Evolutionary conservation across 1,284 basidiomycete genomes (phyloP).

Genomic region (Ganoderma boninense): DNA sequence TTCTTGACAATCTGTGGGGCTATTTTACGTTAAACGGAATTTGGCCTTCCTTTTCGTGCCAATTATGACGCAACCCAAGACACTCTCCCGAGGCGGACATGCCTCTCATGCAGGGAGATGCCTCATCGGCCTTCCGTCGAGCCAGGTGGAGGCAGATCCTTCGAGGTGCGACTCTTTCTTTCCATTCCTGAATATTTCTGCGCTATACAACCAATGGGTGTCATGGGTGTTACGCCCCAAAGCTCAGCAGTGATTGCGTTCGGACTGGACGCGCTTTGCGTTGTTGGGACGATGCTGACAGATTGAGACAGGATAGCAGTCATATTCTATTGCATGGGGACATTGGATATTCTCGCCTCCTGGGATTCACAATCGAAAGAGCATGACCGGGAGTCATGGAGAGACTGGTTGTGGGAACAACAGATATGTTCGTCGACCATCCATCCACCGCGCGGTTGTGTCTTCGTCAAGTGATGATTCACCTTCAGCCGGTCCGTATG

Average conservation of each 20-base stretch:
- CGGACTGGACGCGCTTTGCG: neutral
- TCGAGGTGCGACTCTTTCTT: constrained; percentile 33
- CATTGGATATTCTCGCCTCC: constrained; percentile 75
- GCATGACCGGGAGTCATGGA: constrained; percentile 70
- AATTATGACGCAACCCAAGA: neutral
- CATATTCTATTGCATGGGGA: constrained; percentile 86
- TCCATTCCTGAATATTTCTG: neutral
- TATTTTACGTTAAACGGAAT: neutral
- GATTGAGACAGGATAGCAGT: constrained; percentile 69
- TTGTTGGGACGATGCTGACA: neutral
- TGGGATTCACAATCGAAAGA: constrained; percentile 57
- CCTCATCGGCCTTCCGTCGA: constrained; percentile 39
- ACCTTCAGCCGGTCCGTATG: constrained; percentile 57
- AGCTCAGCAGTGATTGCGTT: neutral
- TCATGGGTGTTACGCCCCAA: neutral
- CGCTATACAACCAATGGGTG: neutral
- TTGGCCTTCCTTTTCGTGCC: neutral
- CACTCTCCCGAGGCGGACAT: constrained; percentile 32
- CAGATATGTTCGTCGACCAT: constrained; percentile 62
- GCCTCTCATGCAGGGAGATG: constrained; percentile 39
- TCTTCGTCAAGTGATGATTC: constrained; percentile 1
- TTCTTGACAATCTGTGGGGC: neutral
- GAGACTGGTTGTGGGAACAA: constrained; percentile 89
- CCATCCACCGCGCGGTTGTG: neutral
- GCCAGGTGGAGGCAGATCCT: constrained; percentile 38